These are phyloP conservation scores for Oxyria digyna DNA, from an alignment of 148 eudicot species.

Conservation along the genomic window DNA sequence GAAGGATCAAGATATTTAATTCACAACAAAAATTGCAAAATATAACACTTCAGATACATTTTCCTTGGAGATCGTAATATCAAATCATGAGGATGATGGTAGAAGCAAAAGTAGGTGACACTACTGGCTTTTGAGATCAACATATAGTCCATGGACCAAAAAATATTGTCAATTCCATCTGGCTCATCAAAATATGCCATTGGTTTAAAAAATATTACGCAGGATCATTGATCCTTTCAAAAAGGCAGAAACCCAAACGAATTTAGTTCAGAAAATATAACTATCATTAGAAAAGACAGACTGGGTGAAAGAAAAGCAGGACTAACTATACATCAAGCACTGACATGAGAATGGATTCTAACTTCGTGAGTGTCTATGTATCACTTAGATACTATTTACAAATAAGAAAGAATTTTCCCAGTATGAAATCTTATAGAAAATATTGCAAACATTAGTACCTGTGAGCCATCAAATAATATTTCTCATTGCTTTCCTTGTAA, in stretches of 20 bases:
- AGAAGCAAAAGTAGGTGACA: background rate
- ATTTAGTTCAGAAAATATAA: background rate
- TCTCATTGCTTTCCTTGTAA: conserved; percentile 96
- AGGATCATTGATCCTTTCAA: background rate
- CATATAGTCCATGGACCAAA: background rate
- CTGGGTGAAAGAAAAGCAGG: background rate
- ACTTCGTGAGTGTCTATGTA: background rate
- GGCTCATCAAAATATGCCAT: background rate
- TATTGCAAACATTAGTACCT: conserved; percentile 34
- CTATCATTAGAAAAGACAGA: background rate
- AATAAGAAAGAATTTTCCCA: background rate
- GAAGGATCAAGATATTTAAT: background rate
- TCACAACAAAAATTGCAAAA: background rate
- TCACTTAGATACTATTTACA: background rate
- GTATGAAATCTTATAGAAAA: background rate
- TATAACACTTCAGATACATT: background rate
- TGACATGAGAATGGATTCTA: background rate
- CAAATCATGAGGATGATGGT: background rate
- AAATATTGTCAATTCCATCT: background rate
- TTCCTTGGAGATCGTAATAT: background rate
- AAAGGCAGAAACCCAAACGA: background rate
- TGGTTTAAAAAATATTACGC: background rate
- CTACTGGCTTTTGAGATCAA: background rate
- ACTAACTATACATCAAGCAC: background rate
- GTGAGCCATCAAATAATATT: conserved; percentile 94